Evolutionary conservation across 106 monocot species (phyloP), one percentile per base, ranked within the genome.

Genomic region (Dioscorea alata): DNA sequence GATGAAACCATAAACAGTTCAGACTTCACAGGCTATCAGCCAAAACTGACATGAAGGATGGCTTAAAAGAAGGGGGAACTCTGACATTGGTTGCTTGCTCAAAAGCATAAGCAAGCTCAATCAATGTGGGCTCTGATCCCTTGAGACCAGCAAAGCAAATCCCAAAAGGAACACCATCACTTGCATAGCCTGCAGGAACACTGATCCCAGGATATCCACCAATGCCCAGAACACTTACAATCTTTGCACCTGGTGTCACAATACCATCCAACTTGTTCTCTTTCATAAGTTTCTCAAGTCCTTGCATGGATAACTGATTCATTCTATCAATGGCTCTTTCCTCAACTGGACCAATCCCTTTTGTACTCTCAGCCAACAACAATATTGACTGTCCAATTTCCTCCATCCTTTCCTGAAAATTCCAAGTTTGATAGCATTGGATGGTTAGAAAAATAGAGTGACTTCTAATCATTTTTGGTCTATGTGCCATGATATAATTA

Each of bases 41-140:
- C 42, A 42, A 3, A 10, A 10, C 10, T 42, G 42, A 0, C 6
- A 42, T 10, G 42, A 10, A 42, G 5, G 42, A 42, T 6, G 10
- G 28, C 28, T 28, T 57, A 23, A 53, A 42, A 8, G 65, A 18
- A 65, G 78, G 78, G 5, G 78, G 78, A 49, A 23, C 61, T 52
- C 72, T 59, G 34, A 78, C 53, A 60, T 57, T 72, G 4, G 78
- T 78, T 17, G 66, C 78, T 31, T 73, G 72, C 67, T 78, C 78
- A 33, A 78, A 78, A 9, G 54, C 80, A 60, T 74, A 80, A 19
- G 80, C 80, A 3, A 80, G 65, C 74, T 80, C 80, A 22, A 80
- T 80, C 57, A 80, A 63, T 31, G 35, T 64, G 8, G 74, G 80
- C 34, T 80, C 80, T 0, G 80, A 80, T 7, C 80, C 80, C 61